Evolutionary conservation across 2,329 filamentous ascomycete species (phyloP), one percentile per base, ranked within the genome.

Genomic region (Amauroascus verrucosus): DNA sequence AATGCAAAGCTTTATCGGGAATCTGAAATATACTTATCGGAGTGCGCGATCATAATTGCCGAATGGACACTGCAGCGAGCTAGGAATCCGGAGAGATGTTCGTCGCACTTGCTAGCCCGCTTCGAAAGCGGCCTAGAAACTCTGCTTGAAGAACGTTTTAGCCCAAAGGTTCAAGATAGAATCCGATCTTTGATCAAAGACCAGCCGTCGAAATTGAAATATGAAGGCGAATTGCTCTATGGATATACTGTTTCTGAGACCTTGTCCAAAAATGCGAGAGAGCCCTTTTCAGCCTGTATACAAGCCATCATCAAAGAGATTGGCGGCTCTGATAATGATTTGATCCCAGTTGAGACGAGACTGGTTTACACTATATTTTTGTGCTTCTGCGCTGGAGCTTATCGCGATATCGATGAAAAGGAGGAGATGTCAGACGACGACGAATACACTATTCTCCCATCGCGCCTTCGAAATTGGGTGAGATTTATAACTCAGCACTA

Each of bases 1-100:
- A 65, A 69, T 57, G 70, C 69, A 24, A 67, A 71, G 35, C 59
- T 67, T 9, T 74, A 73, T 59, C 67, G 71, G 11, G 65, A 72
- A 33, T 67, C 68, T 30, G 71, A 72, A 48, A 65, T 71, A 22
- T 60, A 58, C 38, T 60, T 74, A 13, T 67, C 69, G 13, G 63
- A 70, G 55, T 64, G 67, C 24, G 72, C 72, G 1, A 58, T 70
- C 13, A 61, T 69, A 11, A 61, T 73, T 18, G 67, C 69, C 14
- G 63, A 66, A 30, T 73, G 69, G 66, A 65, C 66, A 2, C 61
- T 74, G 20, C 57, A 59, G 14, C 63, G 65, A 4, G 69, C 71
- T 1, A 64, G 64, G 18, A 57, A 61, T 20, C 60, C 64, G n/a
- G 43, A 59, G 22, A 37, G 63, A 62, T 11, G n/a, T 32, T 32